Conservation (phyloP, 257 asterid species). For the Primulina eburnea region DNA sequence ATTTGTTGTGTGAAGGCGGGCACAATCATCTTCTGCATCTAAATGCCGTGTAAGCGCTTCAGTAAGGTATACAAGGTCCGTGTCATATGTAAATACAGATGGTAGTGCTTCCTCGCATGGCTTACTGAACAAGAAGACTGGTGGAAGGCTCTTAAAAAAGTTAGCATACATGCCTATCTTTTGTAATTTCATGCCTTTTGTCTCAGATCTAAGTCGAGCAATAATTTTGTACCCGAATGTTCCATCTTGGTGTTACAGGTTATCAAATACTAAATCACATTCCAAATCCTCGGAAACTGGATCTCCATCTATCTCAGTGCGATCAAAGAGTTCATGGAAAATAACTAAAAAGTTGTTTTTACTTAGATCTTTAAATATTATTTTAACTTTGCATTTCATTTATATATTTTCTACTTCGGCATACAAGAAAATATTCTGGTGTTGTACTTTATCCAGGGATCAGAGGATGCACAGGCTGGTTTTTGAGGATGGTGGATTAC, state of each 20-base stretch:
- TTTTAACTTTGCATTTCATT: slow-evolving; percentile 13
- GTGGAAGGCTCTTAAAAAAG: slow-evolving; percentile 30
- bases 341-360: slow-evolving; percentile 79
- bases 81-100: slow-evolving; percentile 16
- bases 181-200: not conserved
- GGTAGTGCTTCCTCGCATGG: slow-evolving; percentile 21
- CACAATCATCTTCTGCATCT: slow-evolving; percentile 15
- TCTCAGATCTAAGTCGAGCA: not conserved
- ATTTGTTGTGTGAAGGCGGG: slow-evolving; percentile 25
- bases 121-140: slow-evolving; percentile 16
- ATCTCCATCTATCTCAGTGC: slow-evolving; percentile 41
- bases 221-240: slow-evolving; percentile 15
- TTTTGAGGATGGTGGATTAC: slow-evolving; percentile 85
- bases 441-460: slow-evolving; percentile 51
- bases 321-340: slow-evolving; percentile 58
- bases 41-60: slow-evolving; percentile 28
- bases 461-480: slow-evolving; percentile 93
- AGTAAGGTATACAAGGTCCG: slow-evolving; percentile 27
- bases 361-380: slow-evolving; percentile 10
- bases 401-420: slow-evolving; percentile 13
- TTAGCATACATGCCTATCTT: slow-evolving; percentile 17
- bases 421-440: slow-evolving; percentile 17
- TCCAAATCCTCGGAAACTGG: slow-evolving; percentile 44
- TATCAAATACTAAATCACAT: slow-evolving; percentile 30
- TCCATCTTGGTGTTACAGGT: slow-evolving; percentile 43